phyloP scores from a whole-genome alignment of 148 eudicot species.

The Vaccinium myrtillus region DNA sequence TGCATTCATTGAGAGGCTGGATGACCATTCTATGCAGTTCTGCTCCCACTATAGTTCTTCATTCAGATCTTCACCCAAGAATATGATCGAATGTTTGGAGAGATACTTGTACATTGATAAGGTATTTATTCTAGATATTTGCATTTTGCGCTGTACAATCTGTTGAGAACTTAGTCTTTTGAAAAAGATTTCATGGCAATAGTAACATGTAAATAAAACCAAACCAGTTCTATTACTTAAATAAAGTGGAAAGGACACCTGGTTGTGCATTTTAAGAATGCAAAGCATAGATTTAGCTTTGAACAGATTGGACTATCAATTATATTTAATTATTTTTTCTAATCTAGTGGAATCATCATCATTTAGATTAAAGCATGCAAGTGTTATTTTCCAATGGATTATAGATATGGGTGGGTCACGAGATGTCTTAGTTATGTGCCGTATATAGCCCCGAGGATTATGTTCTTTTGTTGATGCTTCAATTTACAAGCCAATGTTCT shows the following conservation, averaged over 20 bases:
- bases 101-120: conserved; percentile 68
- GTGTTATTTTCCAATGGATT: neutral
- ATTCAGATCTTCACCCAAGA: conserved; percentile 64
- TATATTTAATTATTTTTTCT: neutral
- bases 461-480: conserved; percentile 6
- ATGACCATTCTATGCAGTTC: conserved; percentile 62
- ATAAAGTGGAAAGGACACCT: neutral
- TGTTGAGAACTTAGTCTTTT: neutral
- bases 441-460: neutral
- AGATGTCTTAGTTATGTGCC: neutral
- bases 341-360: neutral
- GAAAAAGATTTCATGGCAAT: neutral
- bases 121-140: conserved; percentile 36
- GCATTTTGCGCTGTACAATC: conserved; percentile 10
- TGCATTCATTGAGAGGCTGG: conserved; percentile 71
- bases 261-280: conserved; percentile 3
- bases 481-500: neutral
- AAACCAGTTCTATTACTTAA: neutral
- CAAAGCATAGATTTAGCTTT: neutral
- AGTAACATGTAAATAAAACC: conserved; percentile 7
- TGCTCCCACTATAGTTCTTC: conserved; percentile 67
- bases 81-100: conserved; percentile 63
- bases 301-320: neutral
- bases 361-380: neutral
- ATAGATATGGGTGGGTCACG: neutral